Base-by-base conservation (phyloP, 176 grass and related monocot genomes). In the Oryza longistaminata region DNA sequence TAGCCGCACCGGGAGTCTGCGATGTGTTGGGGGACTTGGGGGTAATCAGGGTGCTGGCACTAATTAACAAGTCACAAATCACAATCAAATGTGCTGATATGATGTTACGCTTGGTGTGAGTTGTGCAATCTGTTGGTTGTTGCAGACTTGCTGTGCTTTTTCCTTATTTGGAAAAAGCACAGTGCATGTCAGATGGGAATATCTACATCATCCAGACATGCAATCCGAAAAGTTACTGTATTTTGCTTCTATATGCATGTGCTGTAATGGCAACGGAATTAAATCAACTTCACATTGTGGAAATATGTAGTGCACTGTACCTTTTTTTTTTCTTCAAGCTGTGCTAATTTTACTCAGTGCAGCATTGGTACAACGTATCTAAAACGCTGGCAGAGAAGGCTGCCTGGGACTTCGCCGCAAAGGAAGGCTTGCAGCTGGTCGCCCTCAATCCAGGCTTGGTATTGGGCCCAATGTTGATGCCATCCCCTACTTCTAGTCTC, bases 381-480 rank as follows among this genome's bases (percentile, higher is more conserved):
- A 95, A 95, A 64, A 95, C 85, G 37, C 70, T 90, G 75, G 90
- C 88, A 13, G 93, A 92, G 87, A 88, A 55, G 37, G 90, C 82
- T 6, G 88, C 90, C 25, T 92, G 93, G 90, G 58, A 87, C 1
- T 92, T 92, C 17, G 90, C 85, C 27, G 70, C 15, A 13, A 42
- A 71, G 29, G 90, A 92, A 19, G 85, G 75, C 11, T 27, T 95
- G 66, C 74, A 86, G 76, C 34, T 90, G 19, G 85, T 86, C 2
- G 86, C 86, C 71, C 77, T 92, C n/a, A 90, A 90, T 81, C 90
- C 93, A 3, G 79, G 74, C 22, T 35, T 90, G 37, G 93, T 92
- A 15, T 5, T 88, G 3, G 90, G 93, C 13, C 85, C 90, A 24
- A 46, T 66, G 10, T 31, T 90, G 53, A 48, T 73, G 19, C 90